Evolutionary conservation across 2,329 filamentous ascomycete species (phyloP), one percentile per base, ranked within the genome.

Genomic region (Biscogniauxia sp.): DNA sequence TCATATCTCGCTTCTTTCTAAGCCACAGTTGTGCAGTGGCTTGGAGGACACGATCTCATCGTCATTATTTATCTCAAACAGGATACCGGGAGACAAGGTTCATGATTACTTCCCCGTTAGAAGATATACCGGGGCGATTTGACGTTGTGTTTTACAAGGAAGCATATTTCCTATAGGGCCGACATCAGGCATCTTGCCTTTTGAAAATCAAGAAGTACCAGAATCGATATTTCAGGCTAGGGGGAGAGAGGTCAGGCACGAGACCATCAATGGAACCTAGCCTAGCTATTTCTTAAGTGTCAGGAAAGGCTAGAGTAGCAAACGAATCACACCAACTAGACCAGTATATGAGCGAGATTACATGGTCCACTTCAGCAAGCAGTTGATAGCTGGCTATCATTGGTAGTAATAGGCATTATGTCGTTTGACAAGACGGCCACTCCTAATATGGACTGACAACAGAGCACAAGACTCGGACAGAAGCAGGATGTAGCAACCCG

Each of bases 401-500:
- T 19, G 17, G 26, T 54, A 54, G 51, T 59, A 60, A 60, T 53
- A 23, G 53, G 60, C 61, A 65, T 61, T 63, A n/a, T 51, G 17
- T 49, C 60, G 64, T 64, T 61, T 53, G 60, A 65, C 61, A 54
- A 54, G 41, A 56, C 20, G 49, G 25, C 23, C 49, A 52, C 57
- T 51, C 50, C 56, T 49, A 60, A 32, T 19, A 54, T 54, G 56
- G 49, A 45, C 25, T 59, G 58, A 52, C 32, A 56, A 57, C 20
- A 55, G n/a, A 20, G 56, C 56, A 57, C 55, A 61, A 55, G 54
- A 63, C 58, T 61, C 59, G 51, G 56, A 61, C 58, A 52, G 20
- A 55, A 54, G 49, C 54, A 15, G 19, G 17, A 63, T 65, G 68
- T 60, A 62, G 45, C 55, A 53, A 57, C 57, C 66, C 66, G 61